Evolutionary conservation across 2,329 filamentous ascomycete genomes (phyloP).

Genomic region (Aspergillus melleus): DNA sequence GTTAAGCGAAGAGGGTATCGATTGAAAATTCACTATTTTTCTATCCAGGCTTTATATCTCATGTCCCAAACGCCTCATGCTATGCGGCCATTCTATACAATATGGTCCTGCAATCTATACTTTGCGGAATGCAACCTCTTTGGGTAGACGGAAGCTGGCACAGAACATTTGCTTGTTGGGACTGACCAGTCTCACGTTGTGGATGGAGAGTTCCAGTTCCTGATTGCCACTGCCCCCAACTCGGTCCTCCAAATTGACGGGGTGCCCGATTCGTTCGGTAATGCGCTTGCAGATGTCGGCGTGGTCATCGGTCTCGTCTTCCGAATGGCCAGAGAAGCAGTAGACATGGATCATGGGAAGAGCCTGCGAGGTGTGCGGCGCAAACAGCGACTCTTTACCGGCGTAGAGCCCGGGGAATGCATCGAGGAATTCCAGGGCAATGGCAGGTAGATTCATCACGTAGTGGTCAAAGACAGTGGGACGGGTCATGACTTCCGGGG

Average conservation of each 20-base stretch:
- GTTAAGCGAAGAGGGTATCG: constrained; percentile 15
- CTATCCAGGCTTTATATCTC: constrained; percentile 10
- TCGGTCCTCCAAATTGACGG: constrained; percentile 56
- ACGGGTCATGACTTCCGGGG: constrained; percentile 30
- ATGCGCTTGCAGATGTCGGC: constrained; percentile 67
- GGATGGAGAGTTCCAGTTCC: constrained; percentile 58
- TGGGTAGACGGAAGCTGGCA: constrained; percentile 82
- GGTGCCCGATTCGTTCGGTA: constrained; percentile 59
- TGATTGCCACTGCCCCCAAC: constrained; percentile 55
- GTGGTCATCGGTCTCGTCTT: constrained; percentile 64
- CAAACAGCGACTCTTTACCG: constrained; percentile 67
- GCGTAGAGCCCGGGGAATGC: constrained; percentile 77
- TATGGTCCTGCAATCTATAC: constrained; percentile 10
- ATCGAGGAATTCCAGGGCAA: constrained; percentile 79
- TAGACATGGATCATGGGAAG: constrained; percentile 90
- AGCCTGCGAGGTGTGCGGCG: constrained; percentile 56
- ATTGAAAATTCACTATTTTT: constrained; percentile 17
- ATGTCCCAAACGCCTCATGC: constrained; percentile 16
- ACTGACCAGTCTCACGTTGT: constrained; percentile 79
- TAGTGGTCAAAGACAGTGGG: constrained; percentile 86
- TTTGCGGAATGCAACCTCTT: constrained; percentile 71
- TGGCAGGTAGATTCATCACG: constrained; percentile 95
- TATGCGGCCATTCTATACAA: constrained; percentile 10
- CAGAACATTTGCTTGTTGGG: constrained; percentile 97
- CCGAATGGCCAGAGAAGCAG: constrained; percentile 83